Evolutionary conservation across 306 rosid species (phyloP).

Genomic region (Pyrus betulifolia): DNA sequence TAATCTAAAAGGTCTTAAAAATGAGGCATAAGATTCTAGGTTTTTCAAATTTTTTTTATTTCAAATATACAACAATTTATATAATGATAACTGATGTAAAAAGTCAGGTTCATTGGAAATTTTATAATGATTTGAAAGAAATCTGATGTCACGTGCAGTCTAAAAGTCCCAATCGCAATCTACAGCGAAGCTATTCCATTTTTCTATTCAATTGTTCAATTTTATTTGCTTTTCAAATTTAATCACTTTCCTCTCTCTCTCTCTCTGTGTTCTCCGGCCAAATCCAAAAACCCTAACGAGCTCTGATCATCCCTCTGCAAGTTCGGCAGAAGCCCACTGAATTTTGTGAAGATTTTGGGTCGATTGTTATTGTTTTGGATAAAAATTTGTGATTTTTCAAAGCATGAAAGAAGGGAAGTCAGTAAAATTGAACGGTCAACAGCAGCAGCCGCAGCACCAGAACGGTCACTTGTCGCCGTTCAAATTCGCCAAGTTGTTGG

Average conservation of each 20-base stretch:
- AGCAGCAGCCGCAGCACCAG: slow-evolving; percentile 47
- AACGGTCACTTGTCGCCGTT: slow-evolving; percentile 89
- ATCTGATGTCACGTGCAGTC: too few relatives aligned
- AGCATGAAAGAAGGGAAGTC: slow-evolving; percentile 90
- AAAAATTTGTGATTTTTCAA: background rate
- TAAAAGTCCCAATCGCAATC: background rate
- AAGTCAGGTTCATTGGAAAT: too few relatives aligned
- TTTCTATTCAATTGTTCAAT: background rate
- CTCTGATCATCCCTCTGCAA: background rate
- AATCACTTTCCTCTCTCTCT: background rate
- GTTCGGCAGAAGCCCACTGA: background rate
- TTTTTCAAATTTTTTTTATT: too few relatives aligned
- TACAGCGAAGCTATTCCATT: background rate
- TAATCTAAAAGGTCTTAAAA: too few relatives aligned
- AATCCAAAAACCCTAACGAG: slow-evolving; percentile 42
- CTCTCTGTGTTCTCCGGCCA: background rate
- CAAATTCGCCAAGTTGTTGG: slow-evolving; percentile 81
- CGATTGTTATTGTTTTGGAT: background rate
- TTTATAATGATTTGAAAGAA: too few relatives aligned
- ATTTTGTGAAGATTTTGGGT: background rate
- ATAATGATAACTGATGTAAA: too few relatives aligned
- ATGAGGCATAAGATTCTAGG: too few relatives aligned
- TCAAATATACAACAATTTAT: too few relatives aligned
- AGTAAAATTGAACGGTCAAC: slow-evolving; percentile 44
- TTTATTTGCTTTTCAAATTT: background rate